phyloP scores from a whole-genome alignment of 345 rosid genomes.

The Syzygium aromaticum region DNA sequence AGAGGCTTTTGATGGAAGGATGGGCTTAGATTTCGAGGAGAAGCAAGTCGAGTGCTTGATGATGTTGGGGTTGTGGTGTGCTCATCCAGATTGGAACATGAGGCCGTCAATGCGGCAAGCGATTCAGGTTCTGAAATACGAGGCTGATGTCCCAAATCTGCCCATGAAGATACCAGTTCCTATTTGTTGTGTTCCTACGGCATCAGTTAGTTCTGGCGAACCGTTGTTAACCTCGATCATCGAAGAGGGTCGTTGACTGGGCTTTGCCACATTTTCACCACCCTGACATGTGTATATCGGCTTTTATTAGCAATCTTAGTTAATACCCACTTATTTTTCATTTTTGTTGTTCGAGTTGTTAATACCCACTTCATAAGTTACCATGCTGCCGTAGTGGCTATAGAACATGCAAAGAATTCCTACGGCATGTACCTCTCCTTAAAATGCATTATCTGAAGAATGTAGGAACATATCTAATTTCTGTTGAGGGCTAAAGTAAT shows the following conservation, averaged over 20 bases:
- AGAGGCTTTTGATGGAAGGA: slow-evolving; percentile 25
- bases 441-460: neutral
- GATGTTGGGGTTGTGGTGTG: slow-evolving; percentile 52
- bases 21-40: slow-evolving; percentile 20
- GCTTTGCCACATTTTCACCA: neutral
- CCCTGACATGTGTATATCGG: neutral
- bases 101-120: slow-evolving; percentile 49
- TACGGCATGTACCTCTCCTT: neutral
- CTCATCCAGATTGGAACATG: slow-evolving; percentile 35
- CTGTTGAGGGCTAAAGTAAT: neutral
- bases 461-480: neutral
- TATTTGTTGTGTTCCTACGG: slow-evolving; percentile 12
- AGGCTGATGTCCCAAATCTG: slow-evolving; percentile 28
- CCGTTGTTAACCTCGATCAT: slow-evolving; percentile 11
- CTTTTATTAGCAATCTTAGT: neutral
- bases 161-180: slow-evolving; percentile 36
- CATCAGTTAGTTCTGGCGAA: slow-evolving; percentile 16
- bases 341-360: neutral
- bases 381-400: neutral
- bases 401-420: neutral
- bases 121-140: slow-evolving; percentile 37
- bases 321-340: neutral
- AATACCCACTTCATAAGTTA: neutral
- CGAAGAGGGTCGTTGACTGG: slow-evolving; percentile 23
- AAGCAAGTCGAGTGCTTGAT: slow-evolving; percentile 29